Evolutionary conservation across 1,284 basidiomycete genomes (phyloP).

Genomic region (Ganoderma boninense): DNA sequence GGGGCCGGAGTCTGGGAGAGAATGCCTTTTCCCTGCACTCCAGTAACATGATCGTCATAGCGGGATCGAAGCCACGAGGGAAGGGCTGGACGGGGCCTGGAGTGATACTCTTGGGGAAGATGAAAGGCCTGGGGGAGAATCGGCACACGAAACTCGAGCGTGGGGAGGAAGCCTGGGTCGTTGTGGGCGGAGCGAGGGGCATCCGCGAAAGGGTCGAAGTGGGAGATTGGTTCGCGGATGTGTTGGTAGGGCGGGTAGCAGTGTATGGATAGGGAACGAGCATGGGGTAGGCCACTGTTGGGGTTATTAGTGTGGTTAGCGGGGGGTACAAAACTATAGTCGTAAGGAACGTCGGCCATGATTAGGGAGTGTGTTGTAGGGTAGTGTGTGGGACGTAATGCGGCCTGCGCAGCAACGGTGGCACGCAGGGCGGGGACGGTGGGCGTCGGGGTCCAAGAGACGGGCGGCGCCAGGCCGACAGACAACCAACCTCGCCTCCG

Average conservation of each 20-base stretch:
- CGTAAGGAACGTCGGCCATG: conserved; percentile 37
- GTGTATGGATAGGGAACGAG: conserved; percentile 32
- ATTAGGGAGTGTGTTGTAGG: conserved; percentile 24
- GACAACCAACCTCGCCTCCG: conserved; percentile 21
- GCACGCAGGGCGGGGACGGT: conserved; percentile 26
- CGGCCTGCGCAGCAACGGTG: conserved; percentile 27
- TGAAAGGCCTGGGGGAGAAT: conserved; percentile 18
- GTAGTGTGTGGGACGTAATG: conserved; percentile 22
- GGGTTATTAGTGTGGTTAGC: conserved; percentile 23
- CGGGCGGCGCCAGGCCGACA: background rate
- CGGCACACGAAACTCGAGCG: conserved; percentile 29
- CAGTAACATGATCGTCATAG: background rate
- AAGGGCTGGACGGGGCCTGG: conserved; percentile 36
- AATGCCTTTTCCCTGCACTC: background rate
- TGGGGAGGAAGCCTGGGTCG: conserved; percentile 10
- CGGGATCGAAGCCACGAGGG: background rate
- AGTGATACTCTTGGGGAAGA: conserved; percentile 44
- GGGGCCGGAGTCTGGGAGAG: background rate
- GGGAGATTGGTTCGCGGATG: conserved; percentile 22
- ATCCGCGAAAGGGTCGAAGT: conserved; percentile 16
- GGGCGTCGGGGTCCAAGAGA: conserved; percentile 28
- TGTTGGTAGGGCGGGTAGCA: conserved; percentile 30
- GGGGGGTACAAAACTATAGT: conserved; percentile 36
- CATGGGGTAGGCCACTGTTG: conserved; percentile 14
- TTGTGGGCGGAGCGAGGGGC: conserved; percentile 2